A percentile compares a stretch with the other conserved stretches of the same genome.
These are phyloP conservation scores for Arachnomyces sp. DNA, from an alignment of 2,329 filamentous ascomycete species.

Conservation along the genomic window DNA sequence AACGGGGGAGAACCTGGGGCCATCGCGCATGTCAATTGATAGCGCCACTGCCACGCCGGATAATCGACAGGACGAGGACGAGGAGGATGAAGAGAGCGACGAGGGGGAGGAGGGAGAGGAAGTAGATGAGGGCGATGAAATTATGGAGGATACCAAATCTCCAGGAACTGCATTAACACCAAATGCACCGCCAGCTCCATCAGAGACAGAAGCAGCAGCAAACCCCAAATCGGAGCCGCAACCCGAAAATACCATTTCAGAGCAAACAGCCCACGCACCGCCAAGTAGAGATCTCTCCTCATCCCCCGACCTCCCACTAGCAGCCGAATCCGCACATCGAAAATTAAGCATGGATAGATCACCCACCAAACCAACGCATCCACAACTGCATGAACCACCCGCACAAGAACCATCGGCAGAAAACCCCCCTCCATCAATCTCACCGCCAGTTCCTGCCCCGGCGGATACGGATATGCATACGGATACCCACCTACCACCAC, in stretches of 20 bases:
- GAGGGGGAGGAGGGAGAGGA: constrained; percentile 41
- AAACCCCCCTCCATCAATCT: background rate
- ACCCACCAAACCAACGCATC: background rate
- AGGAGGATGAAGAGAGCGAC: constrained; percentile 38
- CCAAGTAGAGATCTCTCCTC: constrained; percentile 7
- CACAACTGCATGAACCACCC: too few relatives aligned
- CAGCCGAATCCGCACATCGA: constrained; percentile 3
- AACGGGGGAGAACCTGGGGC: constrained; percentile 44
- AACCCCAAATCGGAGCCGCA: constrained; percentile 4
- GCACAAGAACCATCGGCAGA: background rate
- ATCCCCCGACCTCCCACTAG: constrained; percentile 10
- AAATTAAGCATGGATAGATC: background rate
- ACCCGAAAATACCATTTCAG: constrained; percentile 4
- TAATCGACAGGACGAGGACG: constrained; percentile 14
- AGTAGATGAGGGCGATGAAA: constrained; percentile 45
- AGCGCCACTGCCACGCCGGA: constrained; percentile 22
- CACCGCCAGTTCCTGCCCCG: constrained; percentile 3
- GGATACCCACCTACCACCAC: background rate
- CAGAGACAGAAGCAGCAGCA: constrained; percentile 1
- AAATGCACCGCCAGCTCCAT: constrained; percentile 14
- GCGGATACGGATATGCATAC: background rate
- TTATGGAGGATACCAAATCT: constrained; percentile 38
- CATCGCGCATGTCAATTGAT: constrained; percentile 30
- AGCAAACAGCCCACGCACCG: constrained; percentile 2
- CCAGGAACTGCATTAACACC: constrained; percentile 28